Percentiles rank a stretch among this genome's conserved stretches.
Evolutionary conservation across 495 filamentous ascomycete species (phyloP).

Genomic region (Penicillium mononematosum): DNA sequence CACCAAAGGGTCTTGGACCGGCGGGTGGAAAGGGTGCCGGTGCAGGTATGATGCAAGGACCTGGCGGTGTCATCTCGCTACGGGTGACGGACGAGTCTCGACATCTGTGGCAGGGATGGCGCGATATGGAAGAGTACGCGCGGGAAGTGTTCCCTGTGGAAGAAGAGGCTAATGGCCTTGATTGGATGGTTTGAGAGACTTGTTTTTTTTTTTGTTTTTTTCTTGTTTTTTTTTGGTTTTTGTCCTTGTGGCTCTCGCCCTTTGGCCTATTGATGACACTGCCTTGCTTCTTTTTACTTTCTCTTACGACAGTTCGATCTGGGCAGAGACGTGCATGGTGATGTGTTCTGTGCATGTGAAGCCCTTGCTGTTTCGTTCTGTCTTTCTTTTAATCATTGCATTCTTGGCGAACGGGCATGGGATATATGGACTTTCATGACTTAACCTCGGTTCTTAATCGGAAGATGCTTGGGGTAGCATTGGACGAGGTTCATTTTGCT

Average conservation of each 20-base stretch:
- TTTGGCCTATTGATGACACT: slow-evolving; percentile 6
- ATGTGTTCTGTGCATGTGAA: slow-evolving; percentile 33
- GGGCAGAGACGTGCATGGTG: slow-evolving; percentile 30
- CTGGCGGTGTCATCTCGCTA: slow-evolving; percentile 51
- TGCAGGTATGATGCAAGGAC: slow-evolving; percentile 55
- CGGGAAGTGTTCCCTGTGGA: slow-evolving; percentile 92
- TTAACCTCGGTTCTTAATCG: slow-evolving; percentile 25
- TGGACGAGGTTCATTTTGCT: slow-evolving; percentile 12
- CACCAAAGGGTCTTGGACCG: slow-evolving; percentile 54
- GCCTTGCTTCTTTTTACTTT: slow-evolving; percentile 14
- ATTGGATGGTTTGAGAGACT: slow-evolving; percentile 71
- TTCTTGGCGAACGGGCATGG: slow-evolving; percentile 42
- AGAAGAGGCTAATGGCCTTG: slow-evolving; percentile 86
- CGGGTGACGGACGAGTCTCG: slow-evolving; percentile 69
- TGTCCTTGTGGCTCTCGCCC: slow-evolving; percentile 1
- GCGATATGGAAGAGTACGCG: slow-evolving; percentile 93
- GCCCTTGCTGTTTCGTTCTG: slow-evolving; percentile 22
- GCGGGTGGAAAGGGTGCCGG: slow-evolving; percentile 62
- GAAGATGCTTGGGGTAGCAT: slow-evolving; percentile 18
- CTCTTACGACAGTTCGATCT: slow-evolving; percentile 20
- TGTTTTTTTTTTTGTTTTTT: background rate
- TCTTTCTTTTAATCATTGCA: slow-evolving; percentile 26
- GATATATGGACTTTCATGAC: slow-evolving; percentile 33
- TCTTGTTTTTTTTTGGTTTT: background rate
- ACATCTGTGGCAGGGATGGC: slow-evolving; percentile 84